Evolutionary conservation across 257 asterid genomes (phyloP).

Genomic region (Petunia axillaris): DNA sequence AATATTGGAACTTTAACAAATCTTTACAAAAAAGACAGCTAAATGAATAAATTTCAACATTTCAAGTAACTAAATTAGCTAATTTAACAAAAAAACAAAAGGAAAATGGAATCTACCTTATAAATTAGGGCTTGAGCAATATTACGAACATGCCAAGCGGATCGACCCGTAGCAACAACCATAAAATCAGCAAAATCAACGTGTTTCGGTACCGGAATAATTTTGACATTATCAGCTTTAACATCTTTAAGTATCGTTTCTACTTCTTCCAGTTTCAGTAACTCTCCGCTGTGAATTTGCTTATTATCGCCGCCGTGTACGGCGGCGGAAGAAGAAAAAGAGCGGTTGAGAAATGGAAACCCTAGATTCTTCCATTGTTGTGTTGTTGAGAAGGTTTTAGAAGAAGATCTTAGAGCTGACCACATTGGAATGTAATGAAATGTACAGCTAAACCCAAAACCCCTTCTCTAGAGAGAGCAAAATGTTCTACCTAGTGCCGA

Average conservation of each 20-base stretch:
- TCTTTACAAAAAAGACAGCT: background rate
- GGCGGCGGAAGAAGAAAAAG: conserved; percentile 40
- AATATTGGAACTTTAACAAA: background rate
- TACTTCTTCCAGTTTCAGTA: conserved; percentile 81
- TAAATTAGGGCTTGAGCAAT: conserved; percentile 90
- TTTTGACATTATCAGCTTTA: conserved; percentile 78
- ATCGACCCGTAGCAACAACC: conserved; percentile 91
- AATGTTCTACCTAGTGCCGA: no score
- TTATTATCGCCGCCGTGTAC: background rate
- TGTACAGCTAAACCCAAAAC: background rate
- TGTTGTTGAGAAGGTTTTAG: conserved; percentile 27
- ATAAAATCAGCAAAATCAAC: conserved; percentile 77
- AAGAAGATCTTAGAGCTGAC: conserved; percentile 51
- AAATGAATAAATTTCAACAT: background rate
- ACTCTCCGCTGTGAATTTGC: conserved; percentile 31
- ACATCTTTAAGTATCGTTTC: conserved; percentile 76
- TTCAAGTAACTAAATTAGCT: background rate
- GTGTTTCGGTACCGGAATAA: conserved; percentile 63
- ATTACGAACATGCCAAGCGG: conserved; percentile 96
- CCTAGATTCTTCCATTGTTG: conserved; percentile 42
- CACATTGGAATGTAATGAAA: conserved; percentile 41
- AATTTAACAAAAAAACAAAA: background rate
- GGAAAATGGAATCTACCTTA: conserved; percentile 55
- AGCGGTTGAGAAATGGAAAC: conserved; percentile 36
- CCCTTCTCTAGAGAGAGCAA: background rate